Evolutionary conservation across 768 basidiomycete genomes (phyloP), one percentile per base, ranked within the genome.

Genomic region (Boletus rubroflammeus): DNA sequence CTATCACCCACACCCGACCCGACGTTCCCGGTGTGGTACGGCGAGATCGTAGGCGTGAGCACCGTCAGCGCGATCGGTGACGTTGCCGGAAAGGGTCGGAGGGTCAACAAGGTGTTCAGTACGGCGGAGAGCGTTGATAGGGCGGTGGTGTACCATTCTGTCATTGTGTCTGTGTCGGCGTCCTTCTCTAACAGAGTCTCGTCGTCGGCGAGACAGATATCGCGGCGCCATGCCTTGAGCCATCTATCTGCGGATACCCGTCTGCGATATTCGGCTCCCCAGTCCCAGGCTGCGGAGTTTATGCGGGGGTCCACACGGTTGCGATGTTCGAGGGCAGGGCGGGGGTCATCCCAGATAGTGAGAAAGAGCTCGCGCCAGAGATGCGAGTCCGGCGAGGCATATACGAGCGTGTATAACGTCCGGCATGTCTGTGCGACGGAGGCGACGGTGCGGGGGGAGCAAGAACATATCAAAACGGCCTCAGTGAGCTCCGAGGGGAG

Each of bases 321-420:
- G 15, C 67, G 47, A 15, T 73, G 64, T 28, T 57, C 53, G 28
- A 69, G 57, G 7, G 71, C 72, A 11, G 64, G 60, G 31, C 78
- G 67, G 0, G 81, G 81, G 51, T 82, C 79, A 52, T 82, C 81
- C 63, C 80, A 82, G 2, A 67, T 69, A 1, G 72, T 63, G 23
- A 82, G 72, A 61, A 77, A 82, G 31, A 81, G 67, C 35, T 74
- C 71, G 25, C 78, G 65, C 81, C 81, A 82, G 28, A 81, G 64
- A 57, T 76, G 71, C 28, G 70, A 59, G 54, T 75, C 68, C 0
- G 64, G 54, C 0, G 70, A 64, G 10, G 50, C 47, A 50, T 76
- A 72, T 14, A 80, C 67, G 26, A 80, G 67, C 13, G 62, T 58
- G 45, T 61, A 63, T 41, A 79, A 54, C n/a, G 55, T 58, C 15